phyloP scores from a whole-genome alignment of 177 flowering plant genomes.

The Vitis hybrid region DNA sequence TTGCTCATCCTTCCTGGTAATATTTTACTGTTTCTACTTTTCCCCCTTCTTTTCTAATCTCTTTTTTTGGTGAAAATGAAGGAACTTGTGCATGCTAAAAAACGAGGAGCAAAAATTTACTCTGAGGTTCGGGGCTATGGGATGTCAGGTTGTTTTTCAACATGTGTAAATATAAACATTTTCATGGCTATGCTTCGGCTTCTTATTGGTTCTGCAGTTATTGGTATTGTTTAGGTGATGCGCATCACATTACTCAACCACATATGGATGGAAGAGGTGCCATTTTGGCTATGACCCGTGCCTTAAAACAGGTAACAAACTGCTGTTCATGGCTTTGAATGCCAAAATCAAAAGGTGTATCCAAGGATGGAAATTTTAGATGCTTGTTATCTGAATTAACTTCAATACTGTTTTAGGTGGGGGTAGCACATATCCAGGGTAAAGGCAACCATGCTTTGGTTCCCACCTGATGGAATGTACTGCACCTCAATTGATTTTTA shows the following conservation, averaged over 20 bases:
- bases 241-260: slow-evolving; percentile 95
- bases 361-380: no score
- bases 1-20: no score
- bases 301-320: slow-evolving; percentile 67
- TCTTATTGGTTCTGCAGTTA: neutral
- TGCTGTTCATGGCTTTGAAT: neutral
- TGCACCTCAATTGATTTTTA: neutral
- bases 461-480: no score
- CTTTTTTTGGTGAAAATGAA: slow-evolving; percentile 15
- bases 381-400: no score
- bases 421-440: no score
- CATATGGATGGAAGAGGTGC: slow-evolving; percentile 90
- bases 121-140: slow-evolving; percentile 98
- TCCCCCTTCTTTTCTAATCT: no score
- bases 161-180: neutral
- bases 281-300: slow-evolving; percentile 85
- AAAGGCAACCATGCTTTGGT: neutral
- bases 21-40: no score
- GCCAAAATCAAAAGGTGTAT: no score
- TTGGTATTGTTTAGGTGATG: slow-evolving; percentile 66
- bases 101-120: slow-evolving; percentile 86
- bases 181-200: neutral
- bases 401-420: neutral
- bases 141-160: slow-evolving; percentile 72
- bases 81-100: slow-evolving; percentile 90